Evolutionary conservation across 306 rosid genomes (phyloP), one percentile per base, ranked within the genome.

Genomic region (Sindora glabra): DNA sequence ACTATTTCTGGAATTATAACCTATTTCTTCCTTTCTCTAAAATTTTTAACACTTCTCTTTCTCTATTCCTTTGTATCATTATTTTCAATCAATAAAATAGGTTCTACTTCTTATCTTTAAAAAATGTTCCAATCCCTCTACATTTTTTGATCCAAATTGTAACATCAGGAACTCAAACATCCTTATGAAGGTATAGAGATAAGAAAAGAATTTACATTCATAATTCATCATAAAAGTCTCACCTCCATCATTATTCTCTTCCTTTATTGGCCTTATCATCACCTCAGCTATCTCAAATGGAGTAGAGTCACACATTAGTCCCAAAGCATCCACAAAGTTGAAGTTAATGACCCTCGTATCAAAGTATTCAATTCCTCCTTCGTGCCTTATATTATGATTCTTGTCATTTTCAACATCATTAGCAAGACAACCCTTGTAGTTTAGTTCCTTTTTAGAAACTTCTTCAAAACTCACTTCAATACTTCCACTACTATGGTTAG

Each of bases 201-300:
- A n/a, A n/a, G n/a, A n/a, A n/a, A n/a, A n/a, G n/a, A n/a, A n/a
- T n/a, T n/a, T n/a, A 5, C 61, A 25, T 19, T 34, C 61, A 21
- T 5, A 55, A 24, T 33, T 32, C 61, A 55, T 55, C 19, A 17
- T 57, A 46, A 21, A 21, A 17, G 39, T 24, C 34, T 57, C 36
- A 8, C 24, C 47, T 13, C 16, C 63, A 23, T 37, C 10, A 38
- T 39, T 38, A n/a, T n/a, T n/a, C 19, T 38, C 63, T 17, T 37
- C 22, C 63, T 57, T 36, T 9, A 39, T 5, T 38, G 48, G 48
- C 5, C 18, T 23, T 54, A 61, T 59, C 71, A 74, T 74, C 60
- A 60, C 74, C 62, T 68, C 29, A 48, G 55, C 50, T 25, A 63
- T 42, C 55, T 62, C 46, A 56, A 62, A 62, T 39, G 65, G 67